These are phyloP conservation scores for Metschnikowia similis DNA, from an alignment of 805 yeast species.

Conservation along the genomic window DNA sequence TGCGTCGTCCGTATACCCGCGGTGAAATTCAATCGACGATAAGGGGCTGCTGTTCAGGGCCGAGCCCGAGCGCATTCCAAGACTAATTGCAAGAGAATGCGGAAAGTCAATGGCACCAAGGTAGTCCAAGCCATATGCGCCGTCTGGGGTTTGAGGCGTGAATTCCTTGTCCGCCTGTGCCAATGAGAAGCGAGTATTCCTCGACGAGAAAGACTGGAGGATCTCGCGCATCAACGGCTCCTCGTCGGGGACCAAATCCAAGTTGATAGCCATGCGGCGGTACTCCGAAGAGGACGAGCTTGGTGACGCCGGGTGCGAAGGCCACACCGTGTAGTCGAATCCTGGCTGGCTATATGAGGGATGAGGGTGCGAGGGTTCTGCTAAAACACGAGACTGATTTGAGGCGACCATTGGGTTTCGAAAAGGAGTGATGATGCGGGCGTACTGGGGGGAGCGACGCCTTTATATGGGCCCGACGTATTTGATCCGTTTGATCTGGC, in stretches of 20 bases:
- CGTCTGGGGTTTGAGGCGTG: neutral
- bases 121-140: neutral
- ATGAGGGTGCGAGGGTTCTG: neutral
- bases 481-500: no score
- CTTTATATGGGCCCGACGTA: no score
- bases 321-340: neutral
- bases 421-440: neutral
- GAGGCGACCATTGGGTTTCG: neutral
- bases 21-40: neutral
- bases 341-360: neutral
- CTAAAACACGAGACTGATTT: neutral
- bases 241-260: neutral
- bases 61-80: neutral
- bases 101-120: neutral
- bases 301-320: neutral
- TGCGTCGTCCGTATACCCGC: neutral
- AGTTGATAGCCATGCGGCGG: neutral
- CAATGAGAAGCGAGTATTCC: neutral
- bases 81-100: neutral
- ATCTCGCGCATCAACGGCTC: neutral
- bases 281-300: neutral
- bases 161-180: neutral
- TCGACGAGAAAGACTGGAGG: neutral
- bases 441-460: neutral
- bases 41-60: neutral